Evolutionary conservation across 495 filamentous ascomycete genomes (phyloP).

Genomic region (Aspergillus affinis): DNA sequence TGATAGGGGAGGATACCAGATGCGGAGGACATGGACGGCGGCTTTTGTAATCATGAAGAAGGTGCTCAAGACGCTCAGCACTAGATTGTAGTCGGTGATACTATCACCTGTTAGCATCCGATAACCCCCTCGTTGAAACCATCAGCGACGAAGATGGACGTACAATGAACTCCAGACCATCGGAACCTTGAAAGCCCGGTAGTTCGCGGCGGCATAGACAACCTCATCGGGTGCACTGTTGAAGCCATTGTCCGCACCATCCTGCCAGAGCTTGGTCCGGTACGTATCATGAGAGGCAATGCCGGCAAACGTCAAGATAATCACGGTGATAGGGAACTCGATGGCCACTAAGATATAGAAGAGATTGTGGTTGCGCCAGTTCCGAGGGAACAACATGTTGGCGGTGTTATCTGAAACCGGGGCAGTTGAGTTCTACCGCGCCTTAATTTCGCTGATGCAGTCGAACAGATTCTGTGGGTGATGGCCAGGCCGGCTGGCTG

Average conservation of each 20-base stretch:
- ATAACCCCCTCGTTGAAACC: background rate
- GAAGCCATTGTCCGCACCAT: constrained; percentile 75
- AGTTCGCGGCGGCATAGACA: constrained; percentile 76
- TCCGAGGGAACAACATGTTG: constrained; percentile 45
- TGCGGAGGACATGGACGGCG: constrained; percentile 67
- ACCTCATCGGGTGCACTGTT: constrained; percentile 75
- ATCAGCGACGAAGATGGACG: constrained; percentile 31
- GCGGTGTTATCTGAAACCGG: constrained; percentile 9
- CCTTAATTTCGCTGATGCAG: constrained; percentile 2
- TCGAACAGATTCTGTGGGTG: constrained; percentile 8
- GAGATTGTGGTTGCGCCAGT: constrained; percentile 65
- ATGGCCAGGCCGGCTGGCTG: constrained; percentile 46
- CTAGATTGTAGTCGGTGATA: constrained; percentile 76
- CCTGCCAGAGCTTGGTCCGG: constrained; percentile 75
- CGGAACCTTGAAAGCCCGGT: constrained; percentile 62
- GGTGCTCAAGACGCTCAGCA: constrained; percentile 69
- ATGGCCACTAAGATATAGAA: constrained; percentile 64
- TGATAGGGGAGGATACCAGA: constrained; percentile 70
- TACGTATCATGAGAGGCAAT: constrained; percentile 79
- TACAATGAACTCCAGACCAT: constrained; percentile 84
- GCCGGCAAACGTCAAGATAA: constrained; percentile 74
- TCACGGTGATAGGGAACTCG: constrained; percentile 69
- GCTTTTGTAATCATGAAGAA: constrained; percentile 55
- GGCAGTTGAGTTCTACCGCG: background rate
- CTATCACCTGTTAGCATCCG: background rate